Evolutionary conservation across 2,329 filamentous ascomycete genomes (phyloP), one percentile per base, ranked within the genome.

Genomic region (Fusarium tjaetaba): DNA sequence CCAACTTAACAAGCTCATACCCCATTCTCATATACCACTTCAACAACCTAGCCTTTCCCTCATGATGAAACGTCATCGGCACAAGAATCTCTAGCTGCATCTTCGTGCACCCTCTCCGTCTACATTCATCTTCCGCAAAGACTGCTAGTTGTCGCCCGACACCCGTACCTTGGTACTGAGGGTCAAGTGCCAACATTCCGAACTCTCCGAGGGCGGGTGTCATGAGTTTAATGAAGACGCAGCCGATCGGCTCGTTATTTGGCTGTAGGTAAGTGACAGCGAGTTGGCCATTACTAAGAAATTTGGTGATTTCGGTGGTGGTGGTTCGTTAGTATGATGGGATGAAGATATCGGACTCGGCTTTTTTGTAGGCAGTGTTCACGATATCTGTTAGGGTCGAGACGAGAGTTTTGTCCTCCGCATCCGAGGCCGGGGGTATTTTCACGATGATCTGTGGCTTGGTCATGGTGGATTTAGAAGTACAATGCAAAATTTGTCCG

Each of bases 51-150:
- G 68, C 66, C 43, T 81, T 81, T 3, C 74, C 66, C 1, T 73
- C 68, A 56, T 81, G 78, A 30, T 61, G 72, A 26, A 77, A 79
- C 3, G 63, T 75, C 28, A 66, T 76, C 3, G 79, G 79, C 2
- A 78, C 65, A 10, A 81, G 69, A 20, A 81, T 49, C 46, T 81
- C 79, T 0, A 81, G 68, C 22, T 79, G 79, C 76, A 81, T 79
- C 2, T 59, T 63, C 15, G 68, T 75, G 55, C 79, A 81, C 10
- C 80, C 79, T 4, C 70, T 58, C 5, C 70, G 36, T 20, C 76
- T 72, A 15, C 78, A 79, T 30, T 79, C 71, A 1, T 74, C 61
- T 56, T 81, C 79, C 14, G 78, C 79, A 43, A 80, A 81, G 16
- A 46, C n/a, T 1, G 74, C 71, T 30, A 81, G 22, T 34, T 75